Base-by-base conservation (phyloP, 2,329 filamentous ascomycete genomes). In the Cryphonectria radicalis region DNA sequence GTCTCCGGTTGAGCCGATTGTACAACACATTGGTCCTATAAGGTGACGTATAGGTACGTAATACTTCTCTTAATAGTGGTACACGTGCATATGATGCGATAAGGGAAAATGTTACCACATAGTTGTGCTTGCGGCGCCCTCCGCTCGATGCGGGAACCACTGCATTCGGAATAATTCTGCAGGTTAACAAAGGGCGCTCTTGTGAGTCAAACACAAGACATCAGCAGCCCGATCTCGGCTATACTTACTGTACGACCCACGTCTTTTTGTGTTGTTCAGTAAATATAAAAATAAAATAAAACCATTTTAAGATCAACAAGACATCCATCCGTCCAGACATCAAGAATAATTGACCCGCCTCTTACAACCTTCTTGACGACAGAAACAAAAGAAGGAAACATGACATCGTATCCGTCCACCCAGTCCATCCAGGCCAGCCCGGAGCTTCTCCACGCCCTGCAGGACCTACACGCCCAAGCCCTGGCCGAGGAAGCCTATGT, bases 361-460 rank as follows among this genome's bases (percentile, higher is more conserved):
- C 50, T 55, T 7, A 13, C 13, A 25, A 25, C n/a, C 4, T 55
- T 11, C 22, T 25, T 25, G n/a, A 4, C 8, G n/a, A 55, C 8
- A 5, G 6, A 10, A 10, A n/a, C 1, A 2, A 50, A 50, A 50
- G 22, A 8, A 50, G 28, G 22, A 13, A 55, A 13, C 8, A 63
- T 63, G 62, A 8, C 37, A 17, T 28, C 62, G 14, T 43, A n/a
- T 25, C 62, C 62, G 13, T 28, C 40, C 4, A 28, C 40, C 62
- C 17, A 63, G 25, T 63, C 62, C 13, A 63, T 63, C 62, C 19
- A 63, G 17, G 62, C 62, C 62, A 63, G 62, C 62, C 62, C 62
- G 28, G 40, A 63, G 32, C 62, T 63, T 43, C 40, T 63, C 37
- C 62, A 40, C 35, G 46, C 62, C 62, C 13, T 63, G 40, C 17